Evolutionary conservation across 2,329 filamentous ascomycete species (phyloP).

Genomic region (Cryphonectria nitschkei): DNA sequence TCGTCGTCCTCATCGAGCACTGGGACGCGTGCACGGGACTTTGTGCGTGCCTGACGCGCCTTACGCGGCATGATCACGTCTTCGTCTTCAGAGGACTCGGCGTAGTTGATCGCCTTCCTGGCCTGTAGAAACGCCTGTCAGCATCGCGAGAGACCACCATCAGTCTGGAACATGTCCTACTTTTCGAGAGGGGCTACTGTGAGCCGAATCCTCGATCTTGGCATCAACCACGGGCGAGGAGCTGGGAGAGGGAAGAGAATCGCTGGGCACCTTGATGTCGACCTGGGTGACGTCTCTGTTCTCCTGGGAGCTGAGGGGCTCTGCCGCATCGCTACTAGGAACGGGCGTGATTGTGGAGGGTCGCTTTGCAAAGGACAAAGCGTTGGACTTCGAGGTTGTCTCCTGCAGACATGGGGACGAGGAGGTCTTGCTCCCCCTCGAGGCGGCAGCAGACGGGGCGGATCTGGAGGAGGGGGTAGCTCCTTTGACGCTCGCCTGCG

Average conservation of each 20-base stretch:
- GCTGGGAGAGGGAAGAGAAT: constrained; percentile 49
- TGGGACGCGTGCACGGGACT: constrained; percentile 56
- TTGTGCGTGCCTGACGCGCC: constrained; percentile 44
- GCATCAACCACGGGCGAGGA: constrained; percentile 46
- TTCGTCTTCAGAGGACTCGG: constrained; percentile 82
- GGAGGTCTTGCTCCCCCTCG: constrained; percentile 34
- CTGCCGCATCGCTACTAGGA: constrained; percentile 77
- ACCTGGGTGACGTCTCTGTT: constrained; percentile 53
- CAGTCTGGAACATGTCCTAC: constrained; percentile 47
- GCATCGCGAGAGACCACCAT: not conserved
- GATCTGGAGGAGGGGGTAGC: constrained; percentile 34
- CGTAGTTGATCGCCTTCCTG: constrained; percentile 72
- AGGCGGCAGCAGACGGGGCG: constrained; percentile 35
- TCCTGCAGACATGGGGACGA: constrained; percentile 48
- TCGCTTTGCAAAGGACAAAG: constrained; percentile 44
- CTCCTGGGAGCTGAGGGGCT: constrained; percentile 70
- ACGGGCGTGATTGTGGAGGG: constrained; percentile 66
- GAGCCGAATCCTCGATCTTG: constrained; percentile 46
- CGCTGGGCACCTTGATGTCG: constrained; percentile 54
- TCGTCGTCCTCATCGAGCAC: constrained; percentile 71
- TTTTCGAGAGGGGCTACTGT: constrained; percentile 80
- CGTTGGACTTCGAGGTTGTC: constrained; percentile 49
- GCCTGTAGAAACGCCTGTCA: constrained; percentile 39
- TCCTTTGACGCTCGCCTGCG: constrained; percentile 43
- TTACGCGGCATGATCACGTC: constrained; percentile 62